Base-by-base conservation (phyloP, 176 grass and related monocot genomes). In the Cenchrus americanus region DNA sequence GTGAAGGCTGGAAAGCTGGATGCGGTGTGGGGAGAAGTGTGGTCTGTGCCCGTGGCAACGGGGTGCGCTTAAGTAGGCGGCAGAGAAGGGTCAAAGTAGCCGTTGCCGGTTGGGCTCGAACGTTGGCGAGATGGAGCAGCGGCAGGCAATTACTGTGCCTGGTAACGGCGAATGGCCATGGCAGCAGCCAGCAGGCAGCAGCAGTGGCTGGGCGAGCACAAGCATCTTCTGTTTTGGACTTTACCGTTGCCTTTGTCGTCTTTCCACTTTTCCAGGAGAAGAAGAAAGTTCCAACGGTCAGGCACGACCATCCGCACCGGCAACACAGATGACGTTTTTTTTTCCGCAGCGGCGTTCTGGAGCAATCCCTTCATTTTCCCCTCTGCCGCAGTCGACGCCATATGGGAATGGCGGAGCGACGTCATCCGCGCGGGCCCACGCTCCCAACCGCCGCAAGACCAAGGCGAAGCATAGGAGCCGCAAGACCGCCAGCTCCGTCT, bases 21-120 rank as follows among this genome's bases (percentile, higher is more conserved):
- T 43, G 47, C 10, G 23, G 68, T 30, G 34, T 37, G 34, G 21
- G 24, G 15, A 14, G 21, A 57, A 59, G 18, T 2, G 17, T 32
- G 44, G 7, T 59, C 42, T 58, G 59, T 48, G 37, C 1, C 2
- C 6, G 5, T 80, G 26, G 22, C 3, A 50, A 15, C 1, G 52
- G 41, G n/a, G 42, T 21, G 44, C 2, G 43, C 59, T 87, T 77
- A 87, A 53, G 54, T 82, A 82, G 44, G 63, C 26, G 5, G 75
- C 10, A 11, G 67, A 69, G 40, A 27, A 7, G 1, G 26, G 51
- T 19, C 51, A 1, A 76, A 70, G 30, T 77, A 83, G 80, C 73
- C 79, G 86, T 87, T 87, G 86, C 34, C 34, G 21, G 37, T 44
- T 44, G 43, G 43, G 43, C 11, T 77, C 53, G 79, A 87, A 87